These are phyloP conservation scores for Capsaspora owczarzaki DNA, from an alignment of 78 protist species.

Conservation along the genomic window DNA sequence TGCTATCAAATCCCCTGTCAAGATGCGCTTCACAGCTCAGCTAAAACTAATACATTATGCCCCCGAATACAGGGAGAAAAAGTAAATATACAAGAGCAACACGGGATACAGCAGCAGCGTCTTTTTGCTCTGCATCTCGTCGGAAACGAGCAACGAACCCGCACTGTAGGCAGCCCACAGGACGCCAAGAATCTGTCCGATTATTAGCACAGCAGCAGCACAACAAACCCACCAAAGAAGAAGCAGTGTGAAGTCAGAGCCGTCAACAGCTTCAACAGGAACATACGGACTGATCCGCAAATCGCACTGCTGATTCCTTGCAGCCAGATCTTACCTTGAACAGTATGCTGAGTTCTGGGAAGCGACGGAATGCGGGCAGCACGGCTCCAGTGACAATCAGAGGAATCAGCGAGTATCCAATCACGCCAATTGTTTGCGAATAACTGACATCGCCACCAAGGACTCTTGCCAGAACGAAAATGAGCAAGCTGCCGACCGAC, in stretches of 20 bases:
- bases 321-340: no score
- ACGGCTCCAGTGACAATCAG: background rate
- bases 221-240: no score
- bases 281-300: no score
- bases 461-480: background rate
- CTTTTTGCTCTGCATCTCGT: background rate
- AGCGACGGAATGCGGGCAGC: no score
- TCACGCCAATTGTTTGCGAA: constrained; percentile 5
- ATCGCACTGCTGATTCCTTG: no score
- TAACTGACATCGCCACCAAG: constrained; percentile 10
- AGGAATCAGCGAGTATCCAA: constrained; percentile 14
- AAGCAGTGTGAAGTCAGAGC: no score
- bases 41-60: no score
- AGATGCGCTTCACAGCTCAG: no score
- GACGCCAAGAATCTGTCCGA: background rate
- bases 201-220: no score
- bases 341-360: no score
- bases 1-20: no score
- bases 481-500: constrained; percentile 2
- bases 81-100: background rate
- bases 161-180: constrained; percentile 9
- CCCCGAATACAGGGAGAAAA: background rate
- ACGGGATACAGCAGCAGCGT: constrained; percentile 12
- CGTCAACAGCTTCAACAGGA: no score
- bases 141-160: background rate